Base-by-base conservation (phyloP, 305 asterid genomes). In the Fraxinus floribunda region DNA sequence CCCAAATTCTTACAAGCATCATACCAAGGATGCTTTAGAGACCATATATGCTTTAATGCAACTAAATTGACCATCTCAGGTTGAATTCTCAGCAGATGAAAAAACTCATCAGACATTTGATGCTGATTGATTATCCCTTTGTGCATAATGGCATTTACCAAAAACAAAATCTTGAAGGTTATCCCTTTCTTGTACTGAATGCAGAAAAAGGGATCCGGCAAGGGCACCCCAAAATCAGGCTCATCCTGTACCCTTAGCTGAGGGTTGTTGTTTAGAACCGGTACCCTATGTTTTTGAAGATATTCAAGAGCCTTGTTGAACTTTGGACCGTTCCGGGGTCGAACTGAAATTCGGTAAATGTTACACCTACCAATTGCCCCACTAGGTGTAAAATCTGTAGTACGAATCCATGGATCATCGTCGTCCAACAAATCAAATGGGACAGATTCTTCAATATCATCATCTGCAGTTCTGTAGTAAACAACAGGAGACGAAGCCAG, bases 361-460 rank as follows among this genome's bases (percentile, higher is more conserved):
- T 96, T 96, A 62, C 94, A 93, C 88, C 97, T 88, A 75, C 98
- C 99, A 74, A 94, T 87, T 20, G 93, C 98, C 71, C 98, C 95
- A 75, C 94, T 91, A 16, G 90, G 86, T 29, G 94, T 91, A 83
- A 94, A 88, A 86, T 96, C 98, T 7, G 95, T 91, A 0, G 99
- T 93, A 6, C 98, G 94, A 35, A 96, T 92, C 98, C 99, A 96
- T 0, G 98, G 99, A 88, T 96, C 98, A 85, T 96, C 98, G 77
- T 96, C 98, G 20, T 96, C 98, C 89, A 94, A 79, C 86, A 96
- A 77, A 83, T 93, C 97, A 83, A 82, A 96, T 2, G 97, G 92
- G 29, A 89, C 94, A 10, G 93, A 22, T 73, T 81, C 94, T 84
- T 88, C 94, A 82, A 94, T 91, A 78, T 93, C 99, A 79, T 96